These are phyloP conservation scores for Mortierella sp. DNA, from an alignment of 371 early-diverging fungal genomes.

Conservation along the genomic window DNA sequence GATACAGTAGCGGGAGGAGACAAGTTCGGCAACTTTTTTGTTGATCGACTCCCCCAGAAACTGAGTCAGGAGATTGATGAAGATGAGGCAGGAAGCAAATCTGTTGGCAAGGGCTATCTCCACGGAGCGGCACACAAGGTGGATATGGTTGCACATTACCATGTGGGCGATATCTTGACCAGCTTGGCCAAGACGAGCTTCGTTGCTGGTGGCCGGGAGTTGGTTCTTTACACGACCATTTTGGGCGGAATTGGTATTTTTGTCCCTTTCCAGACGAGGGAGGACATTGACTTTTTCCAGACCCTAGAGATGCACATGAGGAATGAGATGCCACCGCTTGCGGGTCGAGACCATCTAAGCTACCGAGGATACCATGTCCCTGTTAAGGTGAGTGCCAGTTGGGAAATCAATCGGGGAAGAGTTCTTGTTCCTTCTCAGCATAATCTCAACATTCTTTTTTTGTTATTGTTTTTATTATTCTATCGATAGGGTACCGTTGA, in stretches of 20 bases:
- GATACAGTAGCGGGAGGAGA: conserved; percentile 95
- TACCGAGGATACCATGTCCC: conserved; percentile 88
- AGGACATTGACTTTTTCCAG: conserved; percentile 95
- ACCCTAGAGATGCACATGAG: conserved; percentile 93
- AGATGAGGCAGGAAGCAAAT: conserved; percentile 86
- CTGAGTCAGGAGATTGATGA: conserved; percentile 82
- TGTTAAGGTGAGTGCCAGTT: conserved; percentile 60
- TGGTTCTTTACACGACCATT: conserved; percentile 88
- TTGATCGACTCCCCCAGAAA: conserved; percentile 76
- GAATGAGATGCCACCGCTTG: conserved; percentile 76
- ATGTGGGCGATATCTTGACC: conserved; percentile 89
- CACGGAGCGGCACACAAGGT: conserved; percentile 92
- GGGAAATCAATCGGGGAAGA: not conserved
- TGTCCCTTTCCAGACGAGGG: conserved; percentile 87
- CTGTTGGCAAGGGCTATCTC: conserved; percentile 79
- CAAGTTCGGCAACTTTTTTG: conserved; percentile 95
- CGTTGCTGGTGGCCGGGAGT: conserved; percentile 86
- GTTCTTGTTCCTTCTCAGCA: not conserved
- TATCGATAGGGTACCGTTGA: conserved; percentile 77
- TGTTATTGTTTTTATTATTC: not conserved
- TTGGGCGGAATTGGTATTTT: conserved; percentile 86
- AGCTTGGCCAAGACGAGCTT: conserved; percentile 81
- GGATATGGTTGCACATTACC: conserved; percentile 74
- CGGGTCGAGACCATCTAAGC: conserved; percentile 90
- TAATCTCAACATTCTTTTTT: not conserved